A percentile compares a stretch with the other conserved stretches of the same genome.
Conservation (phyloP, 2,329 filamentous ascomycete genomes). For the Xylaria sp. region DNA sequence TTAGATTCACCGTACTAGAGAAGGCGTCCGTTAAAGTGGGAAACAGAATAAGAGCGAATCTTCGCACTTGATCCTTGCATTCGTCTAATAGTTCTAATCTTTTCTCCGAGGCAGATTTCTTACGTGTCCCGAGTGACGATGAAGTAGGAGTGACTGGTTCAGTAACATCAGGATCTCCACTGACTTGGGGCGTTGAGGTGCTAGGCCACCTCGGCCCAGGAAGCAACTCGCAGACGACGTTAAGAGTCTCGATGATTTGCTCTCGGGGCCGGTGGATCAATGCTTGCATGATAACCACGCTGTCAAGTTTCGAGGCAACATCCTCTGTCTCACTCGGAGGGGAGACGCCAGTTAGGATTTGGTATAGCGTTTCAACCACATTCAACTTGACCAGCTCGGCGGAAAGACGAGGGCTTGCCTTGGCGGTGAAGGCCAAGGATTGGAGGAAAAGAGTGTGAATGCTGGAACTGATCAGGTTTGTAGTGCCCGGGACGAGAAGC, state of each 20-base stretch:
- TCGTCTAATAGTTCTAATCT: slow-evolving; percentile 78
- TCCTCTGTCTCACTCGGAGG: slow-evolving; percentile 80
- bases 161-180: slow-evolving; percentile 40
- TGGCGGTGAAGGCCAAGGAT: slow-evolving; percentile 87
- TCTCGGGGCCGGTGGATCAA: slow-evolving; percentile 94
- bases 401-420: slow-evolving; percentile 84
- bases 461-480: slow-evolving; percentile 89
- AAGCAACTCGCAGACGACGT: slow-evolving; percentile 94
- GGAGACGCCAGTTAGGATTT: slow-evolving; percentile 94
- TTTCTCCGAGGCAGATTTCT: slow-evolving; percentile 74
- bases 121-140: slow-evolving; percentile 48
- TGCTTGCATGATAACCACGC: slow-evolving; percentile 97
- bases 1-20: slow-evolving; percentile 95
- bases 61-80: slow-evolving; percentile 86
- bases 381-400: slow-evolving; percentile 94
- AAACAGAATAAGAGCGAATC: slow-evolving; percentile 90
- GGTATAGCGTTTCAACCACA: slow-evolving; percentile 95
- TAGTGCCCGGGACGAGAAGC: slow-evolving; percentile 88
- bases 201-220: slow-evolving; percentile 70
- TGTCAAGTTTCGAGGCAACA: slow-evolving; percentile 86
- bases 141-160: slow-evolving; percentile 50
- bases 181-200: slow-evolving; percentile 45
- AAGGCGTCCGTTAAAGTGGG: slow-evolving; percentile 96
- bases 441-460: slow-evolving; percentile 97
- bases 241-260: slow-evolving; percentile 95